Conservation (phyloP, 805 yeast species). For the Schizosaccharomyces osmophilus region DNA sequence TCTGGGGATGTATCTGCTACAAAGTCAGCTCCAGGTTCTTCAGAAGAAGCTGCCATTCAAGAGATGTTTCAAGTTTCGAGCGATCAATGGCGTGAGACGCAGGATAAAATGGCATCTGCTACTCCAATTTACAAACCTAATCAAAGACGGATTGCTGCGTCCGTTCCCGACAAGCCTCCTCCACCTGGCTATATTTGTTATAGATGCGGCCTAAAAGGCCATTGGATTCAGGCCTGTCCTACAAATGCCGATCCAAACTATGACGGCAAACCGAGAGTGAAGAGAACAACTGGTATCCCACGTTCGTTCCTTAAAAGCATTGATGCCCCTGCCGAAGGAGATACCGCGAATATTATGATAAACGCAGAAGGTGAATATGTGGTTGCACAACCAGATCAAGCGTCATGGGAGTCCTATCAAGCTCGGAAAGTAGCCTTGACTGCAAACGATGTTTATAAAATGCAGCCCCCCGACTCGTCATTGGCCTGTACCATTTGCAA, state of each 20-base stretch:
- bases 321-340: conserved; percentile 47
- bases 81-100: conserved; percentile 86
- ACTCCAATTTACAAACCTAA: conserved; percentile 35
- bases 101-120: conserved; percentile 68
- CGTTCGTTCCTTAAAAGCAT: conserved; percentile 70
- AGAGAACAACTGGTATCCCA: conserved; percentile 93
- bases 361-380: conserved; percentile 91
- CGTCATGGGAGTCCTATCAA: conserved; percentile 66
- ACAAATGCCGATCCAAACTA: conserved; percentile 77
- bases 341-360: conserved; percentile 32
- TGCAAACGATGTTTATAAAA: conserved; percentile 19
- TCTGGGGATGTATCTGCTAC: conserved; percentile 3
- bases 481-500: conserved; percentile 48
- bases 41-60: conserved; percentile 69
- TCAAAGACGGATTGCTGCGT: conserved; percentile 3
- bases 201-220: conserved; percentile 86
- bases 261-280: conserved; percentile 63
- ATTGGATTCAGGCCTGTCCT: conserved; percentile 91
- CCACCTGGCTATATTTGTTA: conserved; percentile 94
- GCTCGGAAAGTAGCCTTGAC: conserved; percentile 25
- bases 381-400: conserved; percentile 79
- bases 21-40: conserved; percentile 17
- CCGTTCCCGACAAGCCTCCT: conserved; percentile 40
- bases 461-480: conserved; percentile 27
- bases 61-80: conserved; percentile 84